Conservation (phyloP, 2,329 filamentous ascomycete genomes). For the Cladorrhinum sp. region DNA sequence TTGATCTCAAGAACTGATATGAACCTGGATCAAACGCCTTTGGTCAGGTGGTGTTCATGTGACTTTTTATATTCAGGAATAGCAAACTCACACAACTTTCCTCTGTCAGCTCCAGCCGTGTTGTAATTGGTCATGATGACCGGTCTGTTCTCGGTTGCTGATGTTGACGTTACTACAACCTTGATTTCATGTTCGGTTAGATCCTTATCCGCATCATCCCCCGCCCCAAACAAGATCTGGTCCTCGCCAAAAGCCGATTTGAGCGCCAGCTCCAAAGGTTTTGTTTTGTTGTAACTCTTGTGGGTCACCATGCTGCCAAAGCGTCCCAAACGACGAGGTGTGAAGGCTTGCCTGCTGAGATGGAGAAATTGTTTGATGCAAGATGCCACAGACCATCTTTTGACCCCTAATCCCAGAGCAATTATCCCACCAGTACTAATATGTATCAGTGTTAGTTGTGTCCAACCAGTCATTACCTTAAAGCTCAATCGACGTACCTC, state of each 20-base stretch:
- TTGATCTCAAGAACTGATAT: constrained; percentile 4
- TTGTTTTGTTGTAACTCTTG: constrained; percentile 10
- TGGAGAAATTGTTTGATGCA: constrained; percentile 3
- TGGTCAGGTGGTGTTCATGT: background rate
- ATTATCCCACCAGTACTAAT: constrained; percentile 14
- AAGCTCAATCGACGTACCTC: background rate
- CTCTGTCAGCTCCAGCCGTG: background rate
- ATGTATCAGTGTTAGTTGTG: background rate
- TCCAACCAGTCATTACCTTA: too few relatives aligned
- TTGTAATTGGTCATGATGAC: constrained; percentile 14
- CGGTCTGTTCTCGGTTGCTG: background rate
- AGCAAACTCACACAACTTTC: background rate
- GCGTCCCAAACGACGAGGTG: background rate
- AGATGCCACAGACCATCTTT: constrained; percentile 1
- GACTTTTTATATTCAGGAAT: background rate
- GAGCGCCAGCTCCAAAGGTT: constrained; percentile 4
- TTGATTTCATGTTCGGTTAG: background rate
- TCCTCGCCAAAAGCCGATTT: background rate
- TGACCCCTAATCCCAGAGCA: constrained; percentile 12
- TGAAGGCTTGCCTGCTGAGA: constrained; percentile 4
- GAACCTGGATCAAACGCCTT: background rate
- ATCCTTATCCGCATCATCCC: background rate
- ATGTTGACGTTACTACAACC: constrained; percentile 8
- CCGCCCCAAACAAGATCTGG: constrained; percentile 1
- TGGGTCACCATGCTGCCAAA: constrained; percentile 4